These are phyloP conservation scores for Oryza glaberrima DNA, from an alignment of 176 grass and related monocot species.

Conservation along the genomic window DNA sequence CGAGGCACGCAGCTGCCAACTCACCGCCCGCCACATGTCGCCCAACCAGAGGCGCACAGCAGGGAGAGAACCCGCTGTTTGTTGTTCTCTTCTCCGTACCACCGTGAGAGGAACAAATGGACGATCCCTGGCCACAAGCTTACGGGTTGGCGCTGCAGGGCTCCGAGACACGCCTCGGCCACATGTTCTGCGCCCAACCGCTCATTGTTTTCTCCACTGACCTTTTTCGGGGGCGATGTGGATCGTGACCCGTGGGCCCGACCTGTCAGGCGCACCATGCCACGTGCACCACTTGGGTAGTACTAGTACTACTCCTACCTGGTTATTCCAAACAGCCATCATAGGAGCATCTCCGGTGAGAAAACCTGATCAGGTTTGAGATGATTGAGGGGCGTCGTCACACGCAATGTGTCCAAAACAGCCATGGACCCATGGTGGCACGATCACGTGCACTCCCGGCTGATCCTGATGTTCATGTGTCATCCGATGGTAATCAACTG, in stretches of 20 bases:
- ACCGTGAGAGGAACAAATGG: not conserved
- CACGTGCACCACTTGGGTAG: not conserved
- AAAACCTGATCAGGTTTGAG: not conserved
- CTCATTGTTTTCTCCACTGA: not conserved
- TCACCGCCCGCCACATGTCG: not conserved
- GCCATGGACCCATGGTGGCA: not conserved
- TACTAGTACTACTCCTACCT: too few relatives aligned
- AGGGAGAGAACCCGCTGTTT: not conserved
- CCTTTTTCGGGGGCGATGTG: not conserved
- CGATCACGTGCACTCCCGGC: not conserved
- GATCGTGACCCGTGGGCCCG: not conserved
- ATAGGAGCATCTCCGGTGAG: not conserved
- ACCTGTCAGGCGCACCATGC: not conserved
- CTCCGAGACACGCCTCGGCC: not conserved
- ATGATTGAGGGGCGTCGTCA: too few relatives aligned
- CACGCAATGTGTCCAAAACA: not conserved
- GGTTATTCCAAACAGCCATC: not conserved
- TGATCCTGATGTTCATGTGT: not conserved
- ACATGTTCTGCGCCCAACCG: conserved; percentile 1
- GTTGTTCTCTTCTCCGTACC: not conserved
- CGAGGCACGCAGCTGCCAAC: conserved; percentile 3
- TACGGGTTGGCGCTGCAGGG: not conserved
- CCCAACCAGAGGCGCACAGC: not conserved
- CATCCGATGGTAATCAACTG: not conserved
- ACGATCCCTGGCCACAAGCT: not conserved